phyloP scores from a whole-genome alignment of 768 basidiomycete genomes.

The Mycena vitilis region DNA sequence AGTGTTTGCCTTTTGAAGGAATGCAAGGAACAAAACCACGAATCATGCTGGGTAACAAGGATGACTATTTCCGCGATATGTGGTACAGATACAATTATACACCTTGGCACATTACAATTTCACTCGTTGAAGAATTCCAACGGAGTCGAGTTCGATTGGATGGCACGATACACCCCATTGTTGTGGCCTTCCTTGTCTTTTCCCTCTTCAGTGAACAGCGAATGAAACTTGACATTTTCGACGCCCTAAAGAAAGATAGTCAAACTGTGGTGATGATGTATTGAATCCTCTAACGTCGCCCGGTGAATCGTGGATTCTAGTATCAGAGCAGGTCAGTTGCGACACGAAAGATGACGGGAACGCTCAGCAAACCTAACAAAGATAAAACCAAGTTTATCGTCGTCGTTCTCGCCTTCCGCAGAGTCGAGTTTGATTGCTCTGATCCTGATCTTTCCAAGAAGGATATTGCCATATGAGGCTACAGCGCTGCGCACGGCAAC shows the following conservation, averaged over 20 bases:
- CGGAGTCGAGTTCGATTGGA: conserved; percentile 68
- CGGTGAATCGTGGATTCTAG: conserved; percentile 80
- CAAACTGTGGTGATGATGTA: neutral
- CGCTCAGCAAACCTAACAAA: conserved; percentile 21
- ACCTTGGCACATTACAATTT: conserved; percentile 32
- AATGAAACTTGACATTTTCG: conserved; percentile 78
- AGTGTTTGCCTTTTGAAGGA: too few relatives aligned
- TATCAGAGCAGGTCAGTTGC: conserved; percentile 27
- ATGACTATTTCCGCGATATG: neutral
- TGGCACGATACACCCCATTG: conserved; percentile 68
- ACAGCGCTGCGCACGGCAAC: conserved; percentile 62
- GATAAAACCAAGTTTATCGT: conserved; percentile 22
- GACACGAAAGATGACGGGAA: neutral
- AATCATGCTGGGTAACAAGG: neutral
- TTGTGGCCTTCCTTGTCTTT: conserved; percentile 58
- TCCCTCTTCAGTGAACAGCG: conserved; percentile 73
- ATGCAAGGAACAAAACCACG: too few relatives aligned
- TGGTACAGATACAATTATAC: conserved; percentile 11
- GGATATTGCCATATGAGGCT: conserved; percentile 75
- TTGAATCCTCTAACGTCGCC: conserved; percentile 63
- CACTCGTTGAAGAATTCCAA: conserved; percentile 81
- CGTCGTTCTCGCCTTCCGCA: conserved; percentile 47
- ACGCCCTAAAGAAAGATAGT: conserved; percentile 57
- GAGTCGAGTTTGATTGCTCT: conserved; percentile 61
- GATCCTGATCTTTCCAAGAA: conserved; percentile 81